phyloP scores from a whole-genome alignment of 257 asterid genomes.

The Dorcoceras hygrometricum region DNA sequence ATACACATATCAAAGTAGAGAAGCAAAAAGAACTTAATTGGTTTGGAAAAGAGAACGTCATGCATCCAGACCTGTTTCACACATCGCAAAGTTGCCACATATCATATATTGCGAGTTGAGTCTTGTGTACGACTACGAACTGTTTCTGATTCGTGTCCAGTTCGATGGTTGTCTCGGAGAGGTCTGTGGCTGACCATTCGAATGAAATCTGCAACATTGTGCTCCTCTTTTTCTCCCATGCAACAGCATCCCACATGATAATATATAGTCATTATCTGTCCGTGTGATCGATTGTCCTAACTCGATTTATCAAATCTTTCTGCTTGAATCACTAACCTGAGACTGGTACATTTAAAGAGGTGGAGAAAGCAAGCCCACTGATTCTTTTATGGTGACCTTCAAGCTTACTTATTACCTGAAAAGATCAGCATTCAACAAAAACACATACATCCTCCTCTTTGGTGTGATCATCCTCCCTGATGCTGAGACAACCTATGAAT shows the following conservation, averaged over 20 bases:
- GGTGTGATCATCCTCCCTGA: conserved; percentile 47
- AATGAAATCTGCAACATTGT: conserved; percentile 47
- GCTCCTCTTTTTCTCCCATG: conserved; percentile 59
- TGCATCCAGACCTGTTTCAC: conserved; percentile 54
- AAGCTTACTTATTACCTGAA: conserved; percentile 54
- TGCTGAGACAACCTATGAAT: conserved; percentile 52
- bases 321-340: conserved; percentile 41
- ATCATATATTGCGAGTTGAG: conserved; percentile 76
- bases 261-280: conserved; percentile 34
- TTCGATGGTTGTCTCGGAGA: conserved; percentile 51
- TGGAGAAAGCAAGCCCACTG: conserved; percentile 62
- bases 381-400: conserved; percentile 57
- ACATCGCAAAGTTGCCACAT: conserved; percentile 44
- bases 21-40: not conserved
- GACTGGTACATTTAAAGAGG: conserved; percentile 39
- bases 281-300: not conserved
- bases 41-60: not conserved
- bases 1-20: not conserved
- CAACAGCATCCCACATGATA: conserved; percentile 55
- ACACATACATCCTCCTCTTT: not conserved
- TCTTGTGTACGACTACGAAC: conserved; percentile 69
- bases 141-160: conserved; percentile 53
- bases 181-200: conserved; percentile 46
- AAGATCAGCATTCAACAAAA: not conserved
- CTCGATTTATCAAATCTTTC: too few relatives aligned